These are phyloP conservation scores for Leccinum disarticulatum DNA, from an alignment of 768 basidiomycete species.

Conservation along the genomic window DNA sequence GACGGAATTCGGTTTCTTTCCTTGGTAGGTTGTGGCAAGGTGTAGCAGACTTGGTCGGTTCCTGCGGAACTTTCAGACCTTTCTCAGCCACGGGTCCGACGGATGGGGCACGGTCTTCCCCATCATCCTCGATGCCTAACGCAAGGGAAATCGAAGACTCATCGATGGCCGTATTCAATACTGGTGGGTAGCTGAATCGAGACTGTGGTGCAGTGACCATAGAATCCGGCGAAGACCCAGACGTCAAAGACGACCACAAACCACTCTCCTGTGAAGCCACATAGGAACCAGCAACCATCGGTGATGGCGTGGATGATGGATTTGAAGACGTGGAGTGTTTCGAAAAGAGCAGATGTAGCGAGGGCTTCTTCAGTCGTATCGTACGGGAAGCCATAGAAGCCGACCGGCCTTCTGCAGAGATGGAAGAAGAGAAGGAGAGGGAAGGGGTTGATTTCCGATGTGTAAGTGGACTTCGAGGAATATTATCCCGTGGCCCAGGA, in stretches of 20 bases:
- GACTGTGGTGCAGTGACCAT: slow-evolving; percentile 61
- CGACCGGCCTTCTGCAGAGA: slow-evolving; percentile 36
- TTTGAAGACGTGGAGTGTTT: slow-evolving; percentile 59
- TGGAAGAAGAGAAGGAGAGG: slow-evolving; percentile 33
- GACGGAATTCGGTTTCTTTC: slow-evolving; percentile 26
- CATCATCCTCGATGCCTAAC: slow-evolving; percentile 28
- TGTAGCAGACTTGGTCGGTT: slow-evolving; percentile 15
- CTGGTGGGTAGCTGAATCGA: slow-evolving; percentile 49
- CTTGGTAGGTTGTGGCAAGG: slow-evolving; percentile 20
- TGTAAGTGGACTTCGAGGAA: slow-evolving; percentile 30
- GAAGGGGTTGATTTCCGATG: slow-evolving; percentile 39
- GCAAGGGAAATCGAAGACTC: slow-evolving; percentile 46
- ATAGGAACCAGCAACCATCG: slow-evolving; percentile 15
- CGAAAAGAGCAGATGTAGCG: slow-evolving; percentile 65
- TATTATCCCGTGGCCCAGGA: slow-evolving; percentile 38
- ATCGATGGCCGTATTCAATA: slow-evolving; percentile 62
- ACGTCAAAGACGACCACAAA: slow-evolving; percentile 27
- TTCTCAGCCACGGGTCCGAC: slow-evolving; percentile 12
- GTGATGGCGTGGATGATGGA: slow-evolving; percentile 30
- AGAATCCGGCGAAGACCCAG: slow-evolving; percentile 39
- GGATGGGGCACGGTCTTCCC: slow-evolving; percentile 22
- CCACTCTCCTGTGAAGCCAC: slow-evolving; percentile 17
- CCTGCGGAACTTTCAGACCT: slow-evolving; percentile 16
- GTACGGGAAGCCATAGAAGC: slow-evolving; percentile 35
- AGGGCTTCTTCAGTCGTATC: slow-evolving; percentile 60